Base-by-base conservation (phyloP, 2,329 filamentous ascomycete genomes). In the Diaporthe longicolla region DNA sequence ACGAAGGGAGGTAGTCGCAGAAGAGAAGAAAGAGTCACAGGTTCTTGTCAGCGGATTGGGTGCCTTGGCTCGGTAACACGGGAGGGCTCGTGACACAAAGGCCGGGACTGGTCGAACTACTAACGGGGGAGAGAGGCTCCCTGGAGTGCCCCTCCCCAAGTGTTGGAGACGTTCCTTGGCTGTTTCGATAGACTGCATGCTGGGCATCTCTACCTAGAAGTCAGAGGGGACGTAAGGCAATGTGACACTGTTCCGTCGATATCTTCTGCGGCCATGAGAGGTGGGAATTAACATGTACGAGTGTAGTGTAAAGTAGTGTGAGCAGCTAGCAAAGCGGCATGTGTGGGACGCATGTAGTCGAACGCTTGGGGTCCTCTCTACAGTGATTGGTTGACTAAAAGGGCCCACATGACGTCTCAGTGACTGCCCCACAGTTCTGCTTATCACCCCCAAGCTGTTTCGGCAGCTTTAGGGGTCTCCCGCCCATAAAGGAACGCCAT, bases 321-420 rank as follows among this genome's bases (percentile, higher is more conserved):
- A 24, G 29, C 21, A 52, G 45, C 29, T 19, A 52, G 63, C 26
- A 26, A 24, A 52, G 21, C 29, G 15, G 24, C 63, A 68, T 21
- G 45, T 40, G 48, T 68, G 45, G 29, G 40, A 37, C 45, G 19
- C 29, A 17, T 66, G 61, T 37, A 26, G 61, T 66, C 21, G 21
- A 52, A 37, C 29, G 13, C 54, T 55, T 54, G 82, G 57, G 82
- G 83, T 21, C 72, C 82, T 26, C 24, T 8, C 19, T 24, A 1
- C 50, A 55, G 32, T 58, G 59, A 72, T 69, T 72, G 71, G 59
- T 45, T 57, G 15, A 63, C 54, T 65, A 43, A 54, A 58, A 45
- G 35, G 69, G n/a, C 29, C 69, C 69, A 71, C 69, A 71, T 71
- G 69, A 71, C 69, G 69, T 71, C 54, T 68, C 70, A 26, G 50